phyloP scores from a whole-genome alignment of 2,329 filamentous ascomycete genomes.

The Nannizzia gypsea region DNA sequence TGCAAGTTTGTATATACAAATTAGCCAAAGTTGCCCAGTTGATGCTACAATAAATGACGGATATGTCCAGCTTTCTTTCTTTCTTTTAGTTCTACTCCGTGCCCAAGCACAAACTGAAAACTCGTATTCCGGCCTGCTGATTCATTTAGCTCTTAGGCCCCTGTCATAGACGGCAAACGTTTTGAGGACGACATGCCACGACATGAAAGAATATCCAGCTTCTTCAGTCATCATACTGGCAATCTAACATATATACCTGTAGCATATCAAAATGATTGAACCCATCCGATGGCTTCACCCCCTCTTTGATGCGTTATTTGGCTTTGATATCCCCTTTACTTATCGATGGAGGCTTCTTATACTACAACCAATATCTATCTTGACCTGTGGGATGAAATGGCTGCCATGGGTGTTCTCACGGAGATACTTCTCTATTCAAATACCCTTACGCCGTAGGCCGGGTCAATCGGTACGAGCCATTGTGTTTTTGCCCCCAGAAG shows the following conservation, averaged over 20 bases:
- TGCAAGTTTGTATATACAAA: no score
- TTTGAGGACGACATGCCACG: background rate
- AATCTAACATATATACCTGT: background rate
- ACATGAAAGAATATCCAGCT: background rate
- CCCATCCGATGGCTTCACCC: constrained; percentile 9
- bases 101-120: background rate
- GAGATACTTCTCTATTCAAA: constrained; percentile 25
- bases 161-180: background rate
- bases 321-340: constrained; percentile 26
- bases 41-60: no score
- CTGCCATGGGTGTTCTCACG: constrained; percentile 28
- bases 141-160: background rate
- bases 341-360: constrained; percentile 36
- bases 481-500: constrained; percentile 23
- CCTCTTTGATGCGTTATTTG: constrained; percentile 26
- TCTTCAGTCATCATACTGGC: background rate
- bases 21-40: no score
- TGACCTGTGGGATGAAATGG: constrained; percentile 30
- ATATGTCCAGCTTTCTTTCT: no score
- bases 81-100: no score
- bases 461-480: constrained; percentile 23
- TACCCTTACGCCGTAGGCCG: constrained; percentile 20
- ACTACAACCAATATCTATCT: constrained; percentile 32
- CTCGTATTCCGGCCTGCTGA: background rate
- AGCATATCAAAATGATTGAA: background rate